These are phyloP conservation scores for Geoglossum cookeanum DNA, from an alignment of 2,329 filamentous ascomycete species.

Conservation along the genomic window DNA sequence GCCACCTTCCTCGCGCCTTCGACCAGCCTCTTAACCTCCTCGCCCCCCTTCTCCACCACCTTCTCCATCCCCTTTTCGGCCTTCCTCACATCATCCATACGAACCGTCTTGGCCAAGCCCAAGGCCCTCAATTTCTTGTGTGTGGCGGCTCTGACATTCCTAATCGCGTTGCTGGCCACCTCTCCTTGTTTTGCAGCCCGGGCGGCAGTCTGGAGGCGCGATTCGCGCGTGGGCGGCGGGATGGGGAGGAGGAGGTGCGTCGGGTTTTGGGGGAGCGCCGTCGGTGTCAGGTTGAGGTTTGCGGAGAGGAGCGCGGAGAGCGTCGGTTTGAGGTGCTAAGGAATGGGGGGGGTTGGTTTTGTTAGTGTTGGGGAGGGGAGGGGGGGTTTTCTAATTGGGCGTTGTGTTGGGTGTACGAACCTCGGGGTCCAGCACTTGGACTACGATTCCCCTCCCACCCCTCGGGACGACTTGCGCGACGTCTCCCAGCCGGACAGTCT, in stretches of 20 bases:
- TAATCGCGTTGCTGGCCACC: slow-evolving; percentile 15
- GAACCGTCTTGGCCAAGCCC: slow-evolving; percentile 20
- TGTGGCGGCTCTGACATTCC: slow-evolving; percentile 26
- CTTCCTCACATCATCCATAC: slow-evolving; percentile 30
- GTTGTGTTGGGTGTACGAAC: slow-evolving; percentile 22
- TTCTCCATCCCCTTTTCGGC: slow-evolving; percentile 30
- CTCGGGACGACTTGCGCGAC: slow-evolving; percentile 49
- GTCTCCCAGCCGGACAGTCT: slow-evolving; percentile 36
- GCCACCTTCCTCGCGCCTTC: slow-evolving; percentile 27
- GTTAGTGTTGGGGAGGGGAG: background rate
- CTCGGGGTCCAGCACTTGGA: slow-evolving; percentile 45
- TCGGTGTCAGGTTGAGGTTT: slow-evolving; percentile 29
- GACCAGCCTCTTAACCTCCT: slow-evolving; percentile 29
- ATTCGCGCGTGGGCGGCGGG: slow-evolving; percentile 37
- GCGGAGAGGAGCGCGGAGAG: slow-evolving; percentile 32
- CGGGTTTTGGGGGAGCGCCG: slow-evolving; percentile 28
- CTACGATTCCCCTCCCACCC: slow-evolving; percentile 37
- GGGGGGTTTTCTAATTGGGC: no score
- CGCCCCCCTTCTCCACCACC: slow-evolving; percentile 27
- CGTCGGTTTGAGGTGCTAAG: slow-evolving; percentile 34
- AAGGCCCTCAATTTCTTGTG: slow-evolving; percentile 29
- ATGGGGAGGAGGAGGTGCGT: slow-evolving; percentile 35
- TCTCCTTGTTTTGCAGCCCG: background rate
- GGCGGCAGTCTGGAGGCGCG: background rate
- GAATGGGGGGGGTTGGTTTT: background rate